A percentile compares a stretch with the other conserved stretches of the same genome.
Conservation (phyloP, 2,329 filamentous ascomycete species). For the Escovopsis sp. region DNA sequence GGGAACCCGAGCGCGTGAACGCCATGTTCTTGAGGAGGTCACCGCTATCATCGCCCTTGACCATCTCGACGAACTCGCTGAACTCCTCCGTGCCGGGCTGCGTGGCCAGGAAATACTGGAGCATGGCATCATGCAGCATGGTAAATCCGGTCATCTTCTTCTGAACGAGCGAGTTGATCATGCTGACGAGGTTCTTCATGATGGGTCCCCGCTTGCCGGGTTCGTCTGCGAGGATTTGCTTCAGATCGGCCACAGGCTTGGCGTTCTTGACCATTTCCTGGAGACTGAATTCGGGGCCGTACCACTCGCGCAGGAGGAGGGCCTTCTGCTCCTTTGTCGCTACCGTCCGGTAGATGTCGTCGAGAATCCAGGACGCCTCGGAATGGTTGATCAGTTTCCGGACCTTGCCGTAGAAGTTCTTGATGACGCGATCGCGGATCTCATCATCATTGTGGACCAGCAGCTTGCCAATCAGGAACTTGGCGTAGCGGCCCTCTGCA, state of each 20-base stretch:
- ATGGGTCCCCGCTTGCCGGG: conserved; percentile 80
- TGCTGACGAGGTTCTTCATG: conserved; percentile 68
- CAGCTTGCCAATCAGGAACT: conserved; percentile 92
- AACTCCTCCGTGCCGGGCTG: conserved; percentile 67
- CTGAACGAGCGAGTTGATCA: conserved; percentile 86
- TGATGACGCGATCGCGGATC: conserved; percentile 76
- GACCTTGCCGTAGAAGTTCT: conserved; percentile 90
- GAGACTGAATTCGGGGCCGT: conserved; percentile 81
- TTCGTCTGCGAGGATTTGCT: conserved; percentile 55
- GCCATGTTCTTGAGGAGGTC: conserved; percentile 90
- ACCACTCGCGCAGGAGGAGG: conserved; percentile 82
- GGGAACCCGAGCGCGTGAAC: conserved; percentile 80
- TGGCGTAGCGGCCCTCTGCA: conserved; percentile 91
- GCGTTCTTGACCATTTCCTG: conserved; percentile 46
- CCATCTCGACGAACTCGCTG: conserved; percentile 72
- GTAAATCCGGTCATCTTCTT: conserved; percentile 97
- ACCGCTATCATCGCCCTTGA: conserved; percentile 83
- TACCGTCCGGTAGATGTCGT: conserved; percentile 86
- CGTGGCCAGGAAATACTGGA: conserved; percentile 82
- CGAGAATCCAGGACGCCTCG: conserved; percentile 93
- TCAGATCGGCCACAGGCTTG: conserved; percentile 51
- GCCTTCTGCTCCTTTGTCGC: conserved; percentile 79
- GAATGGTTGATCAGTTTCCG: conserved; percentile 89
- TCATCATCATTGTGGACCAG: conserved; percentile 82
- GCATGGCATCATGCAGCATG: conserved; percentile 95